Evolutionary conservation across 208 protist species (phyloP).

Genomic region (Leishmania major): DNA sequence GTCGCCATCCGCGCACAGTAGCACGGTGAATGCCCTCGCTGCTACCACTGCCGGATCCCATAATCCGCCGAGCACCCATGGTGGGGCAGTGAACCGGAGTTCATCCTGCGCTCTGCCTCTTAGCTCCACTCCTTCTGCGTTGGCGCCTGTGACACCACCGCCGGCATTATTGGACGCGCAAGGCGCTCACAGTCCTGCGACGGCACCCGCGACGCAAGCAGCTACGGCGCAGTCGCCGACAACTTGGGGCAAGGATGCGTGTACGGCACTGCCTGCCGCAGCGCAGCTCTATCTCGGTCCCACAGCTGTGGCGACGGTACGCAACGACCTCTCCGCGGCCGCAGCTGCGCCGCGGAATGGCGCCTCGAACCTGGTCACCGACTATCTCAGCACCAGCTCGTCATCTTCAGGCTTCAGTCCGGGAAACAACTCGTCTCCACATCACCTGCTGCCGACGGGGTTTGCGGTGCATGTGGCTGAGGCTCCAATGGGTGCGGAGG

Average conservation of each 20-base stretch:
- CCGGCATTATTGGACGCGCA: neutral
- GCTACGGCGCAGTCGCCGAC: neutral
- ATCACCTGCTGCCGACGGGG: neutral
- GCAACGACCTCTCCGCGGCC: neutral
- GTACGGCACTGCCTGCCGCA: neutral
- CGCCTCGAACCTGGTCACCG: conserved; percentile 5
- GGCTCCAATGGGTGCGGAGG: neutral
- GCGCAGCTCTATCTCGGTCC: neutral
- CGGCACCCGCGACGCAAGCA: neutral
- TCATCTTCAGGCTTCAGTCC: conserved; percentile 5
- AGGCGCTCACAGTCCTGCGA: neutral
- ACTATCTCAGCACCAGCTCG: conserved; percentile 1
- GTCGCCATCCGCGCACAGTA: neutral
- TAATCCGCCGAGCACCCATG: neutral
- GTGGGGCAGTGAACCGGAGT: neutral
- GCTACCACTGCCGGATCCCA: neutral
- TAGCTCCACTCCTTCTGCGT: neutral
- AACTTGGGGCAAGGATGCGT: neutral
- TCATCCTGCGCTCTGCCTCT: neutral
- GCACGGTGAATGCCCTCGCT: neutral
- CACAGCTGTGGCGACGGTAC: too few relatives aligned
- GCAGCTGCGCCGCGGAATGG: neutral
- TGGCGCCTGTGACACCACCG: neutral
- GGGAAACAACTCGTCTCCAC: neutral
- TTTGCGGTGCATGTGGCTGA: neutral